Evolutionary conservation across 495 filamentous ascomycete species (phyloP).

Genomic region (Evansstolkia leycettana): DNA sequence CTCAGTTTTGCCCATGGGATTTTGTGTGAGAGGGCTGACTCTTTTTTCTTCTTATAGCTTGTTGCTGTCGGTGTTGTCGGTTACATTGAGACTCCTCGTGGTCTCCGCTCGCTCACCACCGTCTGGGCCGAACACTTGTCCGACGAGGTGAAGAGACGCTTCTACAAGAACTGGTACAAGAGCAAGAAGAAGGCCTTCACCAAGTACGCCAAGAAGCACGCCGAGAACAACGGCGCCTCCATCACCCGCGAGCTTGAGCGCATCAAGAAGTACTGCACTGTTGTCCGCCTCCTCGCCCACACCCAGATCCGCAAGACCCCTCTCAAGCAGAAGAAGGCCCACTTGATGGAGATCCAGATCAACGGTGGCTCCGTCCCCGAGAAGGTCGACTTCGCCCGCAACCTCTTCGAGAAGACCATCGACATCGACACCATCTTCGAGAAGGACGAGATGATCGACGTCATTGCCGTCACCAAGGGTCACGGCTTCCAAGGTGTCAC

Average conservation of each 20-base stretch:
- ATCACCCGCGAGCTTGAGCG: slow-evolving; percentile 96
- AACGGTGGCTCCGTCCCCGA: slow-evolving; percentile 91
- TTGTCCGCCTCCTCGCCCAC: slow-evolving; percentile 98
- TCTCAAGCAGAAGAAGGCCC: slow-evolving; percentile 99
- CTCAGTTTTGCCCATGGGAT: not conserved
- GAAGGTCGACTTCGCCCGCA: slow-evolving; percentile 92
- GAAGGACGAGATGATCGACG: slow-evolving; percentile 99
- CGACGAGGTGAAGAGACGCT: slow-evolving; percentile 97
- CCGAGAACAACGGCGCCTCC: slow-evolving; percentile 74
- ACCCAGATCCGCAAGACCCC: slow-evolving; percentile 98
- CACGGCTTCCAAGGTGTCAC: slow-evolving; percentile 98
- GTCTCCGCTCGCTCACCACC: slow-evolving; percentile 97
- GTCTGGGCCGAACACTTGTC: slow-evolving; percentile 98
- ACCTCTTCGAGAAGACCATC: slow-evolving; percentile 97
- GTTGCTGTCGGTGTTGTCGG: slow-evolving; percentile 98
- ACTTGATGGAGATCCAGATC: slow-evolving; percentile 99
- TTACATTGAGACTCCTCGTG: slow-evolving; percentile 99
- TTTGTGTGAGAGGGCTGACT: not conserved
- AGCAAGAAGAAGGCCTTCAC: slow-evolving; percentile 99
- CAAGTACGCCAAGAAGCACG: slow-evolving; percentile 99
- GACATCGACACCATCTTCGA: slow-evolving; percentile 92
- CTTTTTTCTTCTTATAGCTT: slow-evolving; percentile 51
- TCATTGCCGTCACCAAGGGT: slow-evolving; percentile 99
- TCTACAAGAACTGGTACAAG: slow-evolving; percentile 99
- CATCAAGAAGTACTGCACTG: slow-evolving; percentile 99